Percentiles rank a stretch among this genome's conserved stretches.
Evolutionary conservation across 169 alveolate genomes (phyloP).

Genomic region (Plasmodium yoelii): DNA sequence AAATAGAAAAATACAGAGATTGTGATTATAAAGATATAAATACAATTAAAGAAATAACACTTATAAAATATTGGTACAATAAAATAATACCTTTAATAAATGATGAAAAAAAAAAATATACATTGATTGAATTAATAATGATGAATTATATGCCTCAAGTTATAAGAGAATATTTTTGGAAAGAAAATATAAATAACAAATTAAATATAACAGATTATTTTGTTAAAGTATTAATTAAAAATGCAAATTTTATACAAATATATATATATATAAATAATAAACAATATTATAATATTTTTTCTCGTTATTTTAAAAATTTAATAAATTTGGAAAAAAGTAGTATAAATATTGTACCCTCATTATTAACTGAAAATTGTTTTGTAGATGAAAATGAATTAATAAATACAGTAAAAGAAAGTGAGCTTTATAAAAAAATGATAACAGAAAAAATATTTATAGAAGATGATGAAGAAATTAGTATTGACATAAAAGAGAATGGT

Average conservation of each 20-base stretch:
- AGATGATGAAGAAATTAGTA: neutral
- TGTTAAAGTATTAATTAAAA: slow-evolving; percentile 61
- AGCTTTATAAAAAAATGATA: too few relatives aligned
- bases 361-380: neutral
- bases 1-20: neutral
- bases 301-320: slow-evolving; percentile 48
- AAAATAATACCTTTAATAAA: slow-evolving; percentile 61
- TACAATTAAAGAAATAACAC: slow-evolving; percentile 23
- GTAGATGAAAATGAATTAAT: neutral
- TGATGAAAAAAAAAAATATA: slow-evolving; percentile 60
- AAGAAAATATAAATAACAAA: slow-evolving; percentile 47
- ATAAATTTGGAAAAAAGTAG: slow-evolving; percentile 1
- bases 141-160: slow-evolving; percentile 41
- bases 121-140: slow-evolving; percentile 23
- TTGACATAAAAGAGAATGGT: neutral
- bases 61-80: slow-evolving; percentile 61
- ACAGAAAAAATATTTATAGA: neutral
- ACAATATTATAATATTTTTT: slow-evolving; percentile 54
- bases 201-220: slow-evolving; percentile 55
- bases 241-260: slow-evolving; percentile 61
- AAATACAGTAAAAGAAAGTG: neutral
- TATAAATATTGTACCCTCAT: neutral
- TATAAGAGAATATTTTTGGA: slow-evolving; percentile 66
- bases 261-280: slow-evolving; percentile 56
- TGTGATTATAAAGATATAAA: neutral